These are phyloP conservation scores for Neofusicoccum sp. DNA, from an alignment of 2,329 filamentous ascomycete genomes.

Conservation along the genomic window DNA sequence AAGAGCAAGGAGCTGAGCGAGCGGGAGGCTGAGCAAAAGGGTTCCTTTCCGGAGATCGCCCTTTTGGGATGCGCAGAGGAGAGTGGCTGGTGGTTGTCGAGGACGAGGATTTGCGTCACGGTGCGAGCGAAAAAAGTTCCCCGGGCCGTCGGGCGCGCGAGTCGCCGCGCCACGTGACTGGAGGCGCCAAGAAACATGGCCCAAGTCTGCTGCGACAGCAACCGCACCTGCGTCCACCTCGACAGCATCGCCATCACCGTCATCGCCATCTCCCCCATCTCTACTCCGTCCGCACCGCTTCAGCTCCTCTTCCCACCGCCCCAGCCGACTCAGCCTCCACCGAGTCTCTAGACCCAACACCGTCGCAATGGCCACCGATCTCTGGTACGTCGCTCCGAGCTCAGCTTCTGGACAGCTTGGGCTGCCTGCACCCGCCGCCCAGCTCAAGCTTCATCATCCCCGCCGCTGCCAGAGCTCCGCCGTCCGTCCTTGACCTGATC, in stretches of 20 bases:
- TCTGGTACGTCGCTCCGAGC: slow-evolving; percentile 68
- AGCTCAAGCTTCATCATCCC: slow-evolving; percentile 18
- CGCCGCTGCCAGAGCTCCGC: not conserved
- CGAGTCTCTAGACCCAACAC: slow-evolving; percentile 24
- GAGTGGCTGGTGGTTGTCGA: not conserved
- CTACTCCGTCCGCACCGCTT: slow-evolving; percentile 27
- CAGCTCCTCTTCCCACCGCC: slow-evolving; percentile 26
- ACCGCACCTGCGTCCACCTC: slow-evolving; percentile 10
- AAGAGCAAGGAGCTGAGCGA: slow-evolving; percentile 2
- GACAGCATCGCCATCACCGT: slow-evolving; percentile 15
- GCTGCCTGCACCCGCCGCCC: not conserved
- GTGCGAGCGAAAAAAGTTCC: slow-evolving; percentile 16
- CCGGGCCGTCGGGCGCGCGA: not conserved
- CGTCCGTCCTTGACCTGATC: not conserved
- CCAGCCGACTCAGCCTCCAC: slow-evolving; percentile 23
- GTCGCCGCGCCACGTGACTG: slow-evolving; percentile 3
- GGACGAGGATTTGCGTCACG: slow-evolving; percentile 3
- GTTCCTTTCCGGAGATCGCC: slow-evolving; percentile 50
- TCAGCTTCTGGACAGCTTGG: slow-evolving; percentile 25
- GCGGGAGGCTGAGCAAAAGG: slow-evolving; percentile 33
- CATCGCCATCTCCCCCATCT: slow-evolving; percentile 20
- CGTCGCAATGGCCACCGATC: slow-evolving; percentile 73
- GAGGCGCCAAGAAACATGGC: slow-evolving; percentile 12
- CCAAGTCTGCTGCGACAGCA: slow-evolving; percentile 20
- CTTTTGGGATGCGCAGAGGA: slow-evolving; percentile 32